phyloP scores from a whole-genome alignment of 169 alveolate genomes.

The Eimeria falciformis region DNA sequence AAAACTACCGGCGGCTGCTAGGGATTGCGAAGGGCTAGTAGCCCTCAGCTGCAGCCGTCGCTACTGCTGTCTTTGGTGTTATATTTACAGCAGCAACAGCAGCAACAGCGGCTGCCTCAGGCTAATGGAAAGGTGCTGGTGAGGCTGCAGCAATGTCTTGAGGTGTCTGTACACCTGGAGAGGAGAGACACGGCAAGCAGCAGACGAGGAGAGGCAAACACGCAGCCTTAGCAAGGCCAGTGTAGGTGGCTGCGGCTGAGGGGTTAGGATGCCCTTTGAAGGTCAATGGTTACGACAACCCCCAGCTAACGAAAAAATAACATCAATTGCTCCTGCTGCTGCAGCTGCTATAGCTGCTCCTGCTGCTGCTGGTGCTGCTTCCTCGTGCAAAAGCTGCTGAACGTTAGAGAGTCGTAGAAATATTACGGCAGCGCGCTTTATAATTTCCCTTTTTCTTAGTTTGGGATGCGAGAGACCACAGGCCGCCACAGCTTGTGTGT shows the following conservation, averaged over 20 bases:
- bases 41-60: conserved; percentile 5
- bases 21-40: too few species aligned
- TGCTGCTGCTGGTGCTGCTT: conserved; percentile 24
- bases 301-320: neutral
- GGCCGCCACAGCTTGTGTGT: neutral
- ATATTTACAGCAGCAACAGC: neutral
- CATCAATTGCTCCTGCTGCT: neutral
- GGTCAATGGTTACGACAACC: too few species aligned
- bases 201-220: too few species aligned
- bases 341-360: neutral
- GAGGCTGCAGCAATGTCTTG: conserved; percentile 3
- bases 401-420: too few species aligned
- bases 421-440: too few species aligned
- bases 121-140: neutral
- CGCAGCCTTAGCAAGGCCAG: neutral
- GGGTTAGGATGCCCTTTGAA: neutral
- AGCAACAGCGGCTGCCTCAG: conserved; percentile 26
- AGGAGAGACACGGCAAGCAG: too few species aligned
- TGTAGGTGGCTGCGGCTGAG: conserved; percentile 1
- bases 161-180: neutral
- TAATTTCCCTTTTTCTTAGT: too few species aligned
- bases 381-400: too few species aligned
- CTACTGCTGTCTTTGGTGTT: neutral
- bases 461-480: too few species aligned
- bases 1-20: too few species aligned